Evolutionary conservation across 1,284 basidiomycete species (phyloP), one percentile per base, ranked within the genome.

Genomic region (Hemileia vastatrix): DNA sequence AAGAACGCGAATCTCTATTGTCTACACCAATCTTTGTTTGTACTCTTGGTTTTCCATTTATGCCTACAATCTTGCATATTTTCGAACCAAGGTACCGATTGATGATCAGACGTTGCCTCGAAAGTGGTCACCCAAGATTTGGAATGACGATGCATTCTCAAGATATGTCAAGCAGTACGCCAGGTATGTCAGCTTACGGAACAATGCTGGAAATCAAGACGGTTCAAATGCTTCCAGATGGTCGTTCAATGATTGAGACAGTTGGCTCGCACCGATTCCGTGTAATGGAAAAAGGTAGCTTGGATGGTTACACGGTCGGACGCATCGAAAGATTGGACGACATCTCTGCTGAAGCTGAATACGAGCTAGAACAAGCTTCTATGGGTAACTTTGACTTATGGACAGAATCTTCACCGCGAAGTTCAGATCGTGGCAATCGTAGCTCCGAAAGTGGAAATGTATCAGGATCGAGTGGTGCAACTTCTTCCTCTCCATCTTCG

Each of bases 11-110:
- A 70, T 81, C 83, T 4, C 80, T 86, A 27, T 81, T 93, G 57
- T 84, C 90, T 72, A 92, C 89, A 11, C 90, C 93, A 51, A 86
- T 97, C 67, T 92, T 96, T 70, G 84, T 93, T 66, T 90, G 86
- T 73, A 87, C 88, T 56, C 83, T 95, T 53, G 84, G 86, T 49
- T 96, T 94, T 78, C 92, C 92, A 1, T 85, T 85, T 57, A 85
- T 92, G 80, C 90, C 90, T 18, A 92, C 87, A 50, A 81, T 88
- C 62, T 78, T 97, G 36, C 91, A 95, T 76, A 86, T 96, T 71
- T 95, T 90, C 72, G 93, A 97, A 76, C 92, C 93, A 0, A 81
- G 87, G 78, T 79, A 96, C 76, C 85, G 91, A 9, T 81, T 96
- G 43, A 94, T 96, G 92, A 85, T 96, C 59, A 85, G 92, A 21